A percentile compares a stretch with the other conserved stretches of the same genome.
These are phyloP conservation scores for Tylopilus intermedius DNA, from an alignment of 768 basidiomycete species.

Conservation along the genomic window DNA sequence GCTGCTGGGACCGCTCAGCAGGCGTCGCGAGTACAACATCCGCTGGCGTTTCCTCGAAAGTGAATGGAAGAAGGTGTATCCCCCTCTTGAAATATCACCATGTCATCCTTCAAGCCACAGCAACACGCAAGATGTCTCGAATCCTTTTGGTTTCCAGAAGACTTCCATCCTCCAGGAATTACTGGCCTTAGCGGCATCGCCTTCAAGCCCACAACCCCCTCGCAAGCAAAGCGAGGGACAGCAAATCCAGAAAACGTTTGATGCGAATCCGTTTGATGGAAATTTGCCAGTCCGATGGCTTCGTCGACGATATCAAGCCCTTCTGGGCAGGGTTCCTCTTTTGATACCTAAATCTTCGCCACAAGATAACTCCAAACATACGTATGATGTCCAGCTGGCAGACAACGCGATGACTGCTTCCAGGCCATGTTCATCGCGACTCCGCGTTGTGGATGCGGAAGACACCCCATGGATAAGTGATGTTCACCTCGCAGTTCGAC, in stretches of 20 bases:
- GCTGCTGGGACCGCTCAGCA: slow-evolving; percentile 63
- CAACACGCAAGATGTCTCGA: slow-evolving; percentile 11
- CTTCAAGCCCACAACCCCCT: slow-evolving; percentile 27
- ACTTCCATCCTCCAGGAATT: slow-evolving; percentile 41
- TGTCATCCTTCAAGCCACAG: slow-evolving; percentile 8
- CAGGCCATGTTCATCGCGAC: slow-evolving; percentile 14
- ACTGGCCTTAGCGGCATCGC: slow-evolving; percentile 38
- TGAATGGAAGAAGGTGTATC: slow-evolving; percentile 51
- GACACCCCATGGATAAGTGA: slow-evolving; percentile 35
- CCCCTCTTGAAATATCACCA: slow-evolving; percentile 53
- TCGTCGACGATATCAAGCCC: slow-evolving; percentile 50
- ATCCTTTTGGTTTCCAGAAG: slow-evolving; percentile 39
- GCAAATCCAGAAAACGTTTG: neutral
- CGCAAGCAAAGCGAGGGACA: slow-evolving; percentile 20
- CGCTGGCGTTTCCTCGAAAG: slow-evolving; percentile 59
- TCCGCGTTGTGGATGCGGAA: slow-evolving; percentile 24
- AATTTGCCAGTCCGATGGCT: slow-evolving; percentile 29
- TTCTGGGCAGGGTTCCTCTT: slow-evolving; percentile 59
- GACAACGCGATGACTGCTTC: slow-evolving; percentile 26
- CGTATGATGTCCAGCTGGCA: slow-evolving; percentile 31
- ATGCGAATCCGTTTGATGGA: slow-evolving; percentile 16
- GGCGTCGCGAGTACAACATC: slow-evolving; percentile 68
- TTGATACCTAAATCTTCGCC: slow-evolving; percentile 34
- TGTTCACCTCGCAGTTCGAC: neutral
- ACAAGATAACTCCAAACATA: slow-evolving; percentile 3